phyloP scores from a whole-genome alignment of 2,329 filamentous ascomycete species.

The Colletotrichum liaoningense region DNA sequence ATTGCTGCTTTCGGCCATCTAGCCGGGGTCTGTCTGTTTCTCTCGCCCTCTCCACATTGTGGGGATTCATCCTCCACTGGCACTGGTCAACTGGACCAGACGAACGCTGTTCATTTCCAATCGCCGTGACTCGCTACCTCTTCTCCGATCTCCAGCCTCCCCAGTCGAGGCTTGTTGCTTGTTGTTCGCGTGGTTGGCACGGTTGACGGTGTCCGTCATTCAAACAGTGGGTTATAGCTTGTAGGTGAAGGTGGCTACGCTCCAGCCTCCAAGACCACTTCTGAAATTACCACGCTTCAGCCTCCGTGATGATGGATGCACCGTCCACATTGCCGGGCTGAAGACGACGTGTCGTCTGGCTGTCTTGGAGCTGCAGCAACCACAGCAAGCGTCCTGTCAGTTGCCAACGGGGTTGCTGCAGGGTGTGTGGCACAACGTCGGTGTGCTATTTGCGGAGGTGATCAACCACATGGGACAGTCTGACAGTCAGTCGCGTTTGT shows the following conservation, averaged over 20 bases:
- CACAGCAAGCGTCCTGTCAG: slow-evolving; percentile 5
- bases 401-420: slow-evolving; percentile 13
- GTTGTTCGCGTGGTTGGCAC: not conserved
- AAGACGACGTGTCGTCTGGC: not conserved
- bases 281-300: not conserved
- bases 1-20: slow-evolving; percentile 29
- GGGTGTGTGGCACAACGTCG: slow-evolving; percentile 30
- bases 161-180: slow-evolving; percentile 14
- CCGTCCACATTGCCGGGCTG: not conserved
- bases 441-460: slow-evolving; percentile 22
- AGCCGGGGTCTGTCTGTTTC: slow-evolving; percentile 4
- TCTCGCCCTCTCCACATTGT: slow-evolving; percentile 15
- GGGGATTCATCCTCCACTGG: slow-evolving; percentile 13
- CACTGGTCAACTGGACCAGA: slow-evolving; percentile 28
- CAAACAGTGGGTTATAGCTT: not conserved
- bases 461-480: slow-evolving; percentile 33
- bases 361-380: not conserved
- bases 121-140: slow-evolving; percentile 21
- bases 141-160: slow-evolving; percentile 28
- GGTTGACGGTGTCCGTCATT: not conserved
- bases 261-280: not conserved
- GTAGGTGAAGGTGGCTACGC: not conserved
- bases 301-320: not conserved
- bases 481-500: slow-evolving; percentile 4
- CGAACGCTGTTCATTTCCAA: slow-evolving; percentile 35